Base-by-base conservation (phyloP, 139 green algal genomes). In the Picochlorum sp. region DNA sequence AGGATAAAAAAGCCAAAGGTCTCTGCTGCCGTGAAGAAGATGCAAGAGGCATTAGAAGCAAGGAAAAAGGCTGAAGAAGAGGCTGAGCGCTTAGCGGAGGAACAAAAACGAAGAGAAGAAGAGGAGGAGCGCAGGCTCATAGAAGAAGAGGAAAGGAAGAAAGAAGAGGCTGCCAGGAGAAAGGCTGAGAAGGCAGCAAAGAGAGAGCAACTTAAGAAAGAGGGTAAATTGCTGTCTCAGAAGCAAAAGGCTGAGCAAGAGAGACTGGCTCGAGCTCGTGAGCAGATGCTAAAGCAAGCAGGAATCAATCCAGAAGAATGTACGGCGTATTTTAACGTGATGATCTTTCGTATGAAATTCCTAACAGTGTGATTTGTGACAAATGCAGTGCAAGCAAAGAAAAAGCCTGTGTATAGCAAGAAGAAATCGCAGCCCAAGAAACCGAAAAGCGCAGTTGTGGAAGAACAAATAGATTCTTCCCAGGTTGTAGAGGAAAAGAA, bases 191-290 rank as follows among this genome's bases (percentile, higher is more conserved):
- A 83, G 62, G 37, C 49, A 28, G 78, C 81, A 62, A 57, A 74
- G 13, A 50, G 69, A 0, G 76, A 83, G 82, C 76, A 93, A 76
- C 73, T 96, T 13, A 95, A 91, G 69, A 80, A 79, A 34, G 78
- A 92, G 74, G 88, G 88, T 50, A 90, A 91, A 75, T 78, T 95
- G 68, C 80, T 96, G 24, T 95, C 81, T 8, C 86, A 83, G 69
- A 96, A 95, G 75, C 82, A 86, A 67, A 97, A 97, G 85, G 85
- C 85, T 51, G 90, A 98, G 76, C 84, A 85, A 18, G 82, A 91
- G 73, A 79, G 88, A 16, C 71, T 95, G 65, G 89, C 84, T 0
- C 82, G 81, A 21, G 79, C 92, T 28, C 70, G 90, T 6, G 85
- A 90, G 55, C 87, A 96, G 81, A 72, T 98, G 50, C 79, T 97